These are phyloP conservation scores for Vitis labrusca DNA, from an alignment of 164 flowering plant species.

Conservation along the genomic window DNA sequence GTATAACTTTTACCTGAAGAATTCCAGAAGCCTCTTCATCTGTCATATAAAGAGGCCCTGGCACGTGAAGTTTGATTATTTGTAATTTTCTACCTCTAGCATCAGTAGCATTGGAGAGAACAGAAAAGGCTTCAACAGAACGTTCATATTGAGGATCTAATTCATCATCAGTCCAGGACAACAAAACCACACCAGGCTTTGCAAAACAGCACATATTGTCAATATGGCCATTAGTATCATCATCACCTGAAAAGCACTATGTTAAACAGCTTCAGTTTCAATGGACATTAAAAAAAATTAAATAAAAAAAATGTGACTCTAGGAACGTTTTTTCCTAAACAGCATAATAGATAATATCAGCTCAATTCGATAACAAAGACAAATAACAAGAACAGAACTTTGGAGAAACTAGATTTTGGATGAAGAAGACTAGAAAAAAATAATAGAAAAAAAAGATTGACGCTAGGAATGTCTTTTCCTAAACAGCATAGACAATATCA, in stretches of 20 bases:
- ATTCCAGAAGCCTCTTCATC: slow-evolving; percentile 82
- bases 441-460: no score
- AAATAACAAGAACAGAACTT: no score
- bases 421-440: no score
- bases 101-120: slow-evolving; percentile 73
- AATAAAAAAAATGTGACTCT: neutral
- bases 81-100: slow-evolving; percentile 74
- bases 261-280: slow-evolving; percentile 4
- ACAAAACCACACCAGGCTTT: slow-evolving; percentile 85
- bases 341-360: neutral
- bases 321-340: neutral
- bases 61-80: slow-evolving; percentile 81
- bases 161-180: slow-evolving; percentile 95
- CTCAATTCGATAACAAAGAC: neutral
- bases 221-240: slow-evolving; percentile 96
- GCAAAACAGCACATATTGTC: slow-evolving; percentile 99
- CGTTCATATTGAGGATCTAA: slow-evolving; percentile 83
- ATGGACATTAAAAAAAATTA: neutral
- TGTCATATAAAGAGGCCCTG: slow-evolving; percentile 89
- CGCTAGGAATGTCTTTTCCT: no score
- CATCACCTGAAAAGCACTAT: slow-evolving; percentile 65
- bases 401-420: no score
- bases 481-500: no score
- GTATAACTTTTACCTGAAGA: slow-evolving; percentile 37
- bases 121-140: slow-evolving; percentile 66